phyloP scores from a whole-genome alignment of 2,329 filamentous ascomycete genomes.

The Coniochaeta sp. region DNA sequence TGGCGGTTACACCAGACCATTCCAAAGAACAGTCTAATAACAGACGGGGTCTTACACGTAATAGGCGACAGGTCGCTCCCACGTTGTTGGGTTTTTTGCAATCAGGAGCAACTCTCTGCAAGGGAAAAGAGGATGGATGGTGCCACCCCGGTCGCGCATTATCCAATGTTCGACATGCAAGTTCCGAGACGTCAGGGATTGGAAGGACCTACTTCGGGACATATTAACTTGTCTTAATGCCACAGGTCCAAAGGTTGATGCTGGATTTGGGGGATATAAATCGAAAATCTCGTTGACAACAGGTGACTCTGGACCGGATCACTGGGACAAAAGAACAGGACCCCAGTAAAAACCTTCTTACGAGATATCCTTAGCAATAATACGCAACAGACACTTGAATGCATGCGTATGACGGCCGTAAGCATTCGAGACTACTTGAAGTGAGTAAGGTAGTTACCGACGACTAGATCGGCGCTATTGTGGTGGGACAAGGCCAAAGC shows the following conservation, averaged over 20 bases:
- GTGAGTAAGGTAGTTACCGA: not conserved
- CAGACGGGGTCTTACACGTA: too few species aligned
- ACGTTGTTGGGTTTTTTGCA: not conserved
- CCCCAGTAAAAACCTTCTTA: too few species aligned
- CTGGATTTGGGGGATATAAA: not conserved
- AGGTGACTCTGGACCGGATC: not conserved
- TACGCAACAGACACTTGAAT: not conserved
- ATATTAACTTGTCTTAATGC: not conserved
- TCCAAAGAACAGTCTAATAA: not conserved
- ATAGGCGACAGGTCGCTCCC: not conserved
- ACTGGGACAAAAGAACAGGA: too few species aligned
- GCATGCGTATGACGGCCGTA: not conserved
- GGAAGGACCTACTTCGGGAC: not conserved
- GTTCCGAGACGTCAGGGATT: not conserved
- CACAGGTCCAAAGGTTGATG: not conserved
- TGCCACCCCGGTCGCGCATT: not conserved
- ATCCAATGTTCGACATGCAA: not conserved
- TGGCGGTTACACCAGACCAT: not conserved
- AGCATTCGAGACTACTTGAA: not conserved
- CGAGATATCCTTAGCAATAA: too few species aligned
- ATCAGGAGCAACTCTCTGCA: not conserved
- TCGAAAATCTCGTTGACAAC: not conserved
- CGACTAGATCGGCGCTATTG: not conserved
- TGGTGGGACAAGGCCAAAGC: not conserved
- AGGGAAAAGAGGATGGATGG: not conserved